Percentiles rank a stretch among this genome's conserved stretches.
These are phyloP conservation scores for Fusarium cicatricum DNA, from an alignment of 2,329 filamentous ascomycete genomes.

Conservation along the genomic window DNA sequence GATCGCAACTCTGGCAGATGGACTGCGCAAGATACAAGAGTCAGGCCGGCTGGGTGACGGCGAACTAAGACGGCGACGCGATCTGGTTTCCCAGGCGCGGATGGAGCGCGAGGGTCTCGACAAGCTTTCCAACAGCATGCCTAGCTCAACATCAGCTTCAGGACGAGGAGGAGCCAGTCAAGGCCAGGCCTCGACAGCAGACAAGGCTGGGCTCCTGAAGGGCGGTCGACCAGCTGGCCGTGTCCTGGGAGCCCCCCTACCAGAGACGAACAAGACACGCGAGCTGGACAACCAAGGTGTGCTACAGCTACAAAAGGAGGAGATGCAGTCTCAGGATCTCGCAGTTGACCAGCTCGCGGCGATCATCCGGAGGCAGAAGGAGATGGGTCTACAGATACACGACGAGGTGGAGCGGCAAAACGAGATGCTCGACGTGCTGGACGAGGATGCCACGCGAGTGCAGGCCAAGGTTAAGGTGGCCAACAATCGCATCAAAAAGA, in stretches of 20 bases:
- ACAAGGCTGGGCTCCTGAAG: slow-evolving; percentile 59
- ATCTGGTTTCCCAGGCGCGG: slow-evolving; percentile 73
- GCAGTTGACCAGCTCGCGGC: slow-evolving; percentile 73
- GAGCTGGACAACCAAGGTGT: slow-evolving; percentile 81
- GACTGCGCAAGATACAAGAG: slow-evolving; percentile 66
- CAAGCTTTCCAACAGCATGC: slow-evolving; percentile 69
- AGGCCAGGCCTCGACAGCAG: slow-evolving; percentile 57
- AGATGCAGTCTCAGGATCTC: slow-evolving; percentile 78
- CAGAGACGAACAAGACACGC: slow-evolving; percentile 79
- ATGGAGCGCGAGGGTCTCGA: slow-evolving; percentile 82
- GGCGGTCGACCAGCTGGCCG: slow-evolving; percentile 59
- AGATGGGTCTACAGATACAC: slow-evolving; percentile 80
- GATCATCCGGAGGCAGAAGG: slow-evolving; percentile 75
- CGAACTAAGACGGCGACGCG: slow-evolving; percentile 74
- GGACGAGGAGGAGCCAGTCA: slow-evolving; percentile 55
- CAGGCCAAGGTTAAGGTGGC: slow-evolving; percentile 75
- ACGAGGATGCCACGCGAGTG: slow-evolving; percentile 71
- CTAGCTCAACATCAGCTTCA: slow-evolving; percentile 40
- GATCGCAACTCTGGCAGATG: slow-evolving; percentile 70
- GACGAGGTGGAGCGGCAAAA: slow-evolving; percentile 77
- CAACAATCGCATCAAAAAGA: slow-evolving; percentile 75
- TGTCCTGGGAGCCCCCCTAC: slow-evolving; percentile 75
- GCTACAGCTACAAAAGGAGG: slow-evolving; percentile 74
- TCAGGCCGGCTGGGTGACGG: slow-evolving; percentile 71
- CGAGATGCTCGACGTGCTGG: slow-evolving; percentile 72